phyloP scores from a whole-genome alignment of 257 asterid genomes.

The Cinchona pubescens region DNA sequence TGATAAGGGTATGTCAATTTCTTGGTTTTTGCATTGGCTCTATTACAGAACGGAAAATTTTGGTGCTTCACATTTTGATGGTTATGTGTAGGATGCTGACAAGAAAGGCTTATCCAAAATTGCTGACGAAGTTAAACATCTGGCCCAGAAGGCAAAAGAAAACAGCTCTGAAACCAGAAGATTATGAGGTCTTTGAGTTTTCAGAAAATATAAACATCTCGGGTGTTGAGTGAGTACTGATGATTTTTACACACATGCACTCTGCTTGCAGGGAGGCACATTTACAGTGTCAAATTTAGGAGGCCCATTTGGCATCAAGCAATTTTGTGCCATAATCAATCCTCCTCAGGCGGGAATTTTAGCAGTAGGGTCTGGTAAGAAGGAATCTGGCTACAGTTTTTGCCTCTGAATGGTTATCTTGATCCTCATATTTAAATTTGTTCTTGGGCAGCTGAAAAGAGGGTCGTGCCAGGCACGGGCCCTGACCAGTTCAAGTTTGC shows the following conservation, averaged over 20 bases:
- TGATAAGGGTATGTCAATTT: conserved; percentile 54
- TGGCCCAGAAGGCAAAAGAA: conserved; percentile 82
- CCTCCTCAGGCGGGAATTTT: conserved; percentile 97
- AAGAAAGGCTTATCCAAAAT: conserved; percentile 84
- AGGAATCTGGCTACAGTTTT: conserved; percentile 6
- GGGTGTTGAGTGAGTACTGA: background rate
- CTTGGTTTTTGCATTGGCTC: conserved; percentile 5
- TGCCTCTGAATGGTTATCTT: conserved; percentile 2
- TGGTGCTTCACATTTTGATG: conserved; percentile 8
- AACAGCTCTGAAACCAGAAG: conserved; percentile 92
- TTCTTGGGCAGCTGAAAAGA: conserved; percentile 72
- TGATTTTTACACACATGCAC: conserved; percentile 8
- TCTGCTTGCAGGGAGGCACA: conserved; percentile 78
- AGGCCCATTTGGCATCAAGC: conserved; percentile 96
- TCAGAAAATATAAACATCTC: background rate
- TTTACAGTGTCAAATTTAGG: conserved; percentile 91
- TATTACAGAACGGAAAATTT: background rate
- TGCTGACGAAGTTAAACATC: conserved; percentile 75
- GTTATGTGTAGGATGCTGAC: conserved; percentile 78
- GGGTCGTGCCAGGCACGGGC: conserved; percentile 72
- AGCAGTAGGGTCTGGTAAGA: conserved; percentile 89
- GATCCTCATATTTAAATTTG: conserved; percentile 14
- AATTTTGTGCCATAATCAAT: conserved; percentile 91
- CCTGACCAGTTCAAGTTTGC: conserved; percentile 58
- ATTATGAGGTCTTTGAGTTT: conserved; percentile 62